Evolutionary conservation across 2,329 filamentous ascomycete genomes (phyloP), one percentile per base, ranked within the genome.

Genomic region (Colletotrichum lentis): DNA sequence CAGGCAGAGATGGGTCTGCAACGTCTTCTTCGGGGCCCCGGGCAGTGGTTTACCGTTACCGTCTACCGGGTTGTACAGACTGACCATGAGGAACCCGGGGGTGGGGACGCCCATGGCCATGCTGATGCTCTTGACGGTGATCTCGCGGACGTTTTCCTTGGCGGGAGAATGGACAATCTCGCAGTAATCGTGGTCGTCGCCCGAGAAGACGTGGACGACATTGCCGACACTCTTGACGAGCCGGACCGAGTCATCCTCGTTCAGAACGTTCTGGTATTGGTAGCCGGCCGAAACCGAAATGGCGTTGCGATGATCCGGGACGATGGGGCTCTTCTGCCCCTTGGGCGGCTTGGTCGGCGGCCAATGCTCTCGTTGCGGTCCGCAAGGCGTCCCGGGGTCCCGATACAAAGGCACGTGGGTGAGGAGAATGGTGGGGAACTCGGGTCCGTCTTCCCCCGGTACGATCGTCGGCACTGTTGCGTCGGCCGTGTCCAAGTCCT

Each of bases 181-280:
- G 80, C 96, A 99, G 80, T 98, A 97, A 80, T 99, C 96, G 80
- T 99, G 96, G 76, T 99, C 96, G 74, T 99, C 96, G 12, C 96
- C 96, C 0, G 94, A 97, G 76, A 98, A 99, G 50, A 94, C 91
- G 71, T 96, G 91, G 3, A 88, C 85, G 14, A 98, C 88, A 70
- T 96, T 92, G 41, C 93, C 94, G 41, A 97, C 84, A 71, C 90
- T 92, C 68, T 90, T 85, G 49, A 97, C 82, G 44, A 99, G 82
- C 59, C 90, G 88, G 53, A 88, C 84, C 0, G 94, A 96, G 72
- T 97, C 88, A 2, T 87, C 84, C 57, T 90, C 88, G 58, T 86
- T 91, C 31, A 99, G 86, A 3, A 97, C 95, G 73, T 97, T 99
- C 77, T 98, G 95, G 76, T 99, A 99, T 77, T 99, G 96, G 75